phyloP scores from a whole-genome alignment of 2,329 filamentous ascomycete genomes.

The Elsinoe australis region DNA sequence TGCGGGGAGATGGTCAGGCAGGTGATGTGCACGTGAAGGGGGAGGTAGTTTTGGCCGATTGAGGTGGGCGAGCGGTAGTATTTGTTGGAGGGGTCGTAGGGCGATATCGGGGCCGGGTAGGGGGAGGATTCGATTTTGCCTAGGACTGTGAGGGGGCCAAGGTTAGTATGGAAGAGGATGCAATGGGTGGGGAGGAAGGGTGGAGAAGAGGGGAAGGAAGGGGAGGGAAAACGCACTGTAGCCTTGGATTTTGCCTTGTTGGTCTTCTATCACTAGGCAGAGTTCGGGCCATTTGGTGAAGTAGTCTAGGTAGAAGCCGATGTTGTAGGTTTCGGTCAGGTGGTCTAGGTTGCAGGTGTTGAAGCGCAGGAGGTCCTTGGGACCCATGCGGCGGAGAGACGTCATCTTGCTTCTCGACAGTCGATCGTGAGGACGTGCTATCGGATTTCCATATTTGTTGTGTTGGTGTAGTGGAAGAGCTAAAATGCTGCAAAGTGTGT shows the following conservation, averaged over 20 bases:
- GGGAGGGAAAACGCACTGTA: constrained; percentile 60
- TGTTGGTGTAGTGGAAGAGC: constrained; percentile 7
- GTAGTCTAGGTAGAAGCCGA: constrained; percentile 93
- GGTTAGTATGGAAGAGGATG: constrained; percentile 12
- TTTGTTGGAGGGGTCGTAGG: constrained; percentile 52
- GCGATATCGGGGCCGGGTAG: constrained; percentile 66
- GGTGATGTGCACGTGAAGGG: constrained; percentile 98
- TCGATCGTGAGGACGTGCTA: neutral
- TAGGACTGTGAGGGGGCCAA: constrained; percentile 58
- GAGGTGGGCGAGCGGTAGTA: constrained; percentile 30
- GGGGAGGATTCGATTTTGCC: constrained; percentile 79
- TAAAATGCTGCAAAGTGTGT: no score
- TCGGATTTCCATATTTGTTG: neutral
- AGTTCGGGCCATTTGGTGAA: constrained; percentile 91
- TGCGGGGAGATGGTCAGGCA: constrained; percentile 86
- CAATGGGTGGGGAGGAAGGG: neutral
- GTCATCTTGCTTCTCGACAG: constrained; percentile 51
- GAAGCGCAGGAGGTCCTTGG: constrained; percentile 77
- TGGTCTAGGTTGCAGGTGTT: constrained; percentile 94
- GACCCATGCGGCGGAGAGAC: constrained; percentile 75
- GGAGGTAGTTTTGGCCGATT: constrained; percentile 64
- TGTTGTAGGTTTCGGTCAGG: constrained; percentile 94
- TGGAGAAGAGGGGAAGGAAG: neutral
- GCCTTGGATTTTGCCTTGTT: constrained; percentile 79
- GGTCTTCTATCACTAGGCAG: constrained; percentile 85